Base-by-base conservation (phyloP, 2,329 filamentous ascomycete species). In the Zymoseptoria crescenta region DNA sequence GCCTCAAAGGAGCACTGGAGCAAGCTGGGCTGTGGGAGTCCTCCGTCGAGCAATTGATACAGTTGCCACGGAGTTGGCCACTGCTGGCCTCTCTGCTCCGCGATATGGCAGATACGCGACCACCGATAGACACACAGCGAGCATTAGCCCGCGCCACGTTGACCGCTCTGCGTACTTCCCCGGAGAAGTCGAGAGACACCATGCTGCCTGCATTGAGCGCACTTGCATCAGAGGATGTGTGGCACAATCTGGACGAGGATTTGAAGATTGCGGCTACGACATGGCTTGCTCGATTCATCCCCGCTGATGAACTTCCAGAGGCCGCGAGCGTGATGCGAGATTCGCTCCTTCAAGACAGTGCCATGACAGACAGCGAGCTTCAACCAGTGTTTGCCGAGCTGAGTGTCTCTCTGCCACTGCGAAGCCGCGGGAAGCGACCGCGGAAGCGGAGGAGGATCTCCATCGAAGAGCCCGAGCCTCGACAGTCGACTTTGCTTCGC, bases 321-420 rank as follows among this genome's bases (percentile, higher is more conserved):
- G 56, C 57, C 4, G 49, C 66, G 9, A 20, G 35, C n/a, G 30
- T 56, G 19, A 28, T 69, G n/a, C 58, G 57, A 9, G 60, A 65
- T 35, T 59, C 60, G 30, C 55, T 69, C 8, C 60, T 56, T 16
- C 54, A 64, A 24, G 62, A 65, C 52, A 62, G 66, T 54, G 52
- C 58, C 29, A 70, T 69, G 68, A 61, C 59, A 7, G 67, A 69
- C 51, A 62, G 59, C 20, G 64, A 66, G 5, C 55, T 68, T 5
- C 59, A 62, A 20, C 51, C 55, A 1, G 53, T 51, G 19, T 68
- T 68, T 50, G 48, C 59, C 30, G 58, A 66, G 21, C 56, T 68
- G n/a, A 59, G 61, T 56, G 52, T 65, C 4, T 51, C 48, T n/a
- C 35, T n/a, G 41, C 20, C 55, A 4, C 54, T 56, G 2, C 35